A percentile compares a stretch with the other conserved stretches of the same genome.
phyloP scores from a whole-genome alignment of 176 grass and related monocot genomes.

The Carex cristatella region DNA sequence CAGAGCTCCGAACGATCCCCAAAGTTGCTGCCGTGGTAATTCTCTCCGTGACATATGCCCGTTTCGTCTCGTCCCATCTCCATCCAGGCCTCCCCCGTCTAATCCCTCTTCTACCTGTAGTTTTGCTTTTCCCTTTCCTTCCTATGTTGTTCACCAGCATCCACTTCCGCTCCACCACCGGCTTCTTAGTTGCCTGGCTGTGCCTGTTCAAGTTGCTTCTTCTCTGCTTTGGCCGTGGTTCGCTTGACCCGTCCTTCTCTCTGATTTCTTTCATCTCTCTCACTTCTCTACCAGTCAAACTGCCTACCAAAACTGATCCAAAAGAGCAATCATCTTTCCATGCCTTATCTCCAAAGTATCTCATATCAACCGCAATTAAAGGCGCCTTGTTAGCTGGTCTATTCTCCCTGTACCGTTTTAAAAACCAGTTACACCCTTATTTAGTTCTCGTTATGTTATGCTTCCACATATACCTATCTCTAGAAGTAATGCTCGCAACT shows the following conservation, averaged over 20 bases:
- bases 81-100: slow-evolving; percentile 11
- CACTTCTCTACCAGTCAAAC: slow-evolving; percentile 13
- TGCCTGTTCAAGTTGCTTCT: slow-evolving; percentile 26
- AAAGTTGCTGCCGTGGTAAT: background rate
- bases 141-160: slow-evolving; percentile 21
- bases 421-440: slow-evolving; percentile 2
- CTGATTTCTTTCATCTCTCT: slow-evolving; percentile 25
- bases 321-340: background rate
- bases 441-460: background rate
- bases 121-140: slow-evolving; percentile 16
- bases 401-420: slow-evolving; percentile 20
- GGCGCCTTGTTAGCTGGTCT: slow-evolving; percentile 1
- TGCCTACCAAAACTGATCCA: background rate
- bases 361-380: slow-evolving; percentile 12
- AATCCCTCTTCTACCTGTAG: background rate
- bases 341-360: slow-evolving; percentile 1
- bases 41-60: slow-evolving; percentile 6
- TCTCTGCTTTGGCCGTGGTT: slow-evolving; percentile 19
- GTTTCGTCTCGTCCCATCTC: background rate
- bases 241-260: slow-evolving; percentile 8
- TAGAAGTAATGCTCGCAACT: slow-evolving; percentile 18
- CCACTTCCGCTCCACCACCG: slow-evolving; percentile 5
- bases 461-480: slow-evolving; percentile 27
- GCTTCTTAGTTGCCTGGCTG: slow-evolving; percentile 19
- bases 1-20: background rate